Percentiles rank a stretch among this genome's conserved stretches.
phyloP scores from a whole-genome alignment of 352 stramenopile genomes.

The Globisporangium heterothallicum region DNA sequence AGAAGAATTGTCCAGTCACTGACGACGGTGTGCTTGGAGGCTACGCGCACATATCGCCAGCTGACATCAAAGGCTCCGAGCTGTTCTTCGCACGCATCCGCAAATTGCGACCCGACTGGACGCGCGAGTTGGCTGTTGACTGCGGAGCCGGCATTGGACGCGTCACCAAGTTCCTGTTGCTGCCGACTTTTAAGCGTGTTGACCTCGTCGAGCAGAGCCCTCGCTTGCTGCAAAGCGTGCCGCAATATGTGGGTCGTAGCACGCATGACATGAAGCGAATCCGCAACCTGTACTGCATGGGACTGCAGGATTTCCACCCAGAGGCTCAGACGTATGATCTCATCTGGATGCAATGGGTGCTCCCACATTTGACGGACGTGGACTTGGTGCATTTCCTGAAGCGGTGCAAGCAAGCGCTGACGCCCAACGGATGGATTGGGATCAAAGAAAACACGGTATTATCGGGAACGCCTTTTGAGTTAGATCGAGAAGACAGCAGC shows the following conservation, averaged over 20 bases:
- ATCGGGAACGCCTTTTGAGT: conserved; percentile 71
- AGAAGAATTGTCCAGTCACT: conserved; percentile 88
- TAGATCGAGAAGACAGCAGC: conserved; percentile 93
- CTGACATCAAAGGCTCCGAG: conserved; percentile 75
- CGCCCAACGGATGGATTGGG: conserved; percentile 48
- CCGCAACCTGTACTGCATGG: conserved; percentile 86
- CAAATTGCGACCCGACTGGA: conserved; percentile 41
- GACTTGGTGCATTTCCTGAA: conserved; percentile 92
- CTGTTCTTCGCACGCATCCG: conserved; percentile 45
- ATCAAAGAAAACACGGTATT: conserved; percentile 92
- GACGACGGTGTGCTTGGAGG: conserved; percentile 93
- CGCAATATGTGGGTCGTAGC: conserved; percentile 77
- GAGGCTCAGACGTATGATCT: conserved; percentile 83
- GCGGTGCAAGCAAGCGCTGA: conserved; percentile 74
- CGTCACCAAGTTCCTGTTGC: conserved; percentile 92
- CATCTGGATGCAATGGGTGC: conserved; percentile 97
- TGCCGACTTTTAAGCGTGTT: conserved; percentile 83
- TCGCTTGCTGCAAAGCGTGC: conserved; percentile 83
- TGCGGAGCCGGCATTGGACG: conserved; percentile 92
- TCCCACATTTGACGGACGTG: conserved; percentile 93
- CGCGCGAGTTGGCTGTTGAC: conserved; percentile 49
- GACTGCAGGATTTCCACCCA: conserved; percentile 89
- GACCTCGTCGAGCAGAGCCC: conserved; percentile 94
- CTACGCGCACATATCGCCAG: conserved; percentile 78
- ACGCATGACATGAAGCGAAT: conserved; percentile 30